Evolutionary conservation across 345 rosid genomes (phyloP), one percentile per base, ranked within the genome.

Genomic region (Salix exigua): DNA sequence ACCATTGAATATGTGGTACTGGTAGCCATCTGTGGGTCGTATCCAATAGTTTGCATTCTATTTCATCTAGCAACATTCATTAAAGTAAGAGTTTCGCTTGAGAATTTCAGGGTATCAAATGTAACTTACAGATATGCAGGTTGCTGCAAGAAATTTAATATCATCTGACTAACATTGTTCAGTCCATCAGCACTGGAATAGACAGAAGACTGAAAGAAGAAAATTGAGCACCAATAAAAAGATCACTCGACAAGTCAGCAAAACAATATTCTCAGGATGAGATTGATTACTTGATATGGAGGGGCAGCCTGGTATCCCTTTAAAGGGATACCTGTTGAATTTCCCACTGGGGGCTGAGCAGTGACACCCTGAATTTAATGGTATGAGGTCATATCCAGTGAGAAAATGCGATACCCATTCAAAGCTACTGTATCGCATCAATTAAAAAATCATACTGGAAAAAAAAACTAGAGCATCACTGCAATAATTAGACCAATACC

Each of bases 121-220:
- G 48, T 63, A 70, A 92, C 97, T 89, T 83, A 95, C 99, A 87
- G 77, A 83, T 74, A 83, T 68, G 76, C 73, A 50, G 97, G 94
- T 75, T 82, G 91, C 79, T 84, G 85, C 85, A 95, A 82, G 80
- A 82, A 83, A 75, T 81, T 79, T 40, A 89, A 28, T 79, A 95
- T 87, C 79, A 84, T 79, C 78, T 89, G 88, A 71, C 78, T 75
- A 6, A 79, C 67, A 68, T 77, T 79, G 79, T 70, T 77, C 66
- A 86, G 78, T 79, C 82, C 88, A 66, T 83, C 88, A 70, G 80
- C 64, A 61, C 78, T 78, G 60, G 68, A 82, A 67, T 87, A 90
- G 77, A 80, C 81, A n/a, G 79, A 75, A 69, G 85, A 77, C 91
- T 84, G 90, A 21, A 83, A 77, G 77, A 65, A 4, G 10, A 37